Conservation (phyloP, 2,329 filamentous ascomycete species). For the Cercospora nicotianae region DNA sequence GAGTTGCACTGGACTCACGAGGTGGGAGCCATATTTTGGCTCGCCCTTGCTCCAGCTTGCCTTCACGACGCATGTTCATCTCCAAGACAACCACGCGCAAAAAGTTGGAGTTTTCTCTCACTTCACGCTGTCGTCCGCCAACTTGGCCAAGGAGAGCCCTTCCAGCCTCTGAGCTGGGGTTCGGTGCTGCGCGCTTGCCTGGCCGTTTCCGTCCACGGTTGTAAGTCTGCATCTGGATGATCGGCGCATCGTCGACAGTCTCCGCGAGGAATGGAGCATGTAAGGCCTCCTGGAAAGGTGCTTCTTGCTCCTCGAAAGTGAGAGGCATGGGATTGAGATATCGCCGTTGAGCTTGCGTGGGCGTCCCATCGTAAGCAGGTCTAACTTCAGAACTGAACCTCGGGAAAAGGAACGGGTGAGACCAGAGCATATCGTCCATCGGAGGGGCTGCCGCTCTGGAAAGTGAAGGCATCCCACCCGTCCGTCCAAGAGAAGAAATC, state of each 20-base stretch:
- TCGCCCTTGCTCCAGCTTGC: slow-evolving; percentile 60
- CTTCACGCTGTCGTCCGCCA: slow-evolving; percentile 59
- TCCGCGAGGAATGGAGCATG: slow-evolving; percentile 38
- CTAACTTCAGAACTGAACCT: slow-evolving; percentile 62
- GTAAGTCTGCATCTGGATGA: slow-evolving; percentile 66
- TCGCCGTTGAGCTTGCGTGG: slow-evolving; percentile 58
- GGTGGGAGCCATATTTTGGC: slow-evolving; percentile 63
- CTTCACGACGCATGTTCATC: slow-evolving; percentile 66
- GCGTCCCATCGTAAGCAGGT: slow-evolving; percentile 54
- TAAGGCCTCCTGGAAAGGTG: slow-evolving; percentile 40
- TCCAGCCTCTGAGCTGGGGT: slow-evolving; percentile 47
- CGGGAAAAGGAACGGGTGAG: slow-evolving; percentile 59
- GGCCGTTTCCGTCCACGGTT: slow-evolving; percentile 37
- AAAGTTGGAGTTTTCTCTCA: slow-evolving; percentile 64
- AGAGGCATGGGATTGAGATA: slow-evolving; percentile 59
- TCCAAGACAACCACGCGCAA: slow-evolving; percentile 64
- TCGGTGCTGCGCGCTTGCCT: slow-evolving; percentile 38
- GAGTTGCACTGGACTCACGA: slow-evolving; percentile 41
- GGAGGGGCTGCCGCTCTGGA: slow-evolving; percentile 20
- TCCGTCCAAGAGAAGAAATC: slow-evolving; percentile 56
- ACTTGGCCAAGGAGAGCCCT: slow-evolving; percentile 39
- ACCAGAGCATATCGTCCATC: slow-evolving; percentile 59
- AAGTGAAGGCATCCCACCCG: slow-evolving; percentile 32
- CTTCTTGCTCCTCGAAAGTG: slow-evolving; percentile 42
- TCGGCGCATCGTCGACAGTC: slow-evolving; percentile 48